Base-by-base conservation (phyloP, 306 rosid species). In the Trichosanthes truncata region DNA sequence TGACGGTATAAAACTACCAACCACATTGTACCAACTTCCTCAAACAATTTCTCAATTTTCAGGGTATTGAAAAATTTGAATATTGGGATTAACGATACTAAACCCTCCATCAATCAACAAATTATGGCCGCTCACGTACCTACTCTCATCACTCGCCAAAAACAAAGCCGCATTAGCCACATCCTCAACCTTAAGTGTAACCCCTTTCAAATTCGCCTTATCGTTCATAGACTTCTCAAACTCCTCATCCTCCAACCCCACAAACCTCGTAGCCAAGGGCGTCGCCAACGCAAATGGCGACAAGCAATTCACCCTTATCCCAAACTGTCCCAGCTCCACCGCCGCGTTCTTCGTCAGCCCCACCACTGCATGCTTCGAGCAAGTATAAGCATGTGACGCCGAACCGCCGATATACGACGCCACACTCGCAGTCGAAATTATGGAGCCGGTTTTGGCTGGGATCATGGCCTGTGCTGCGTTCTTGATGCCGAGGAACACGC, bases 91-190 rank as follows among this genome's bases (percentile, higher is more conserved):
- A 82, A 85, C 87, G 36, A 89, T 86, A 52, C 92, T 82, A 31
- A 88, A 88, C 0, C 88, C 97, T 3, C 97, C 97, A 83, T 94
- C 97, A 0, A 92, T 87, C n/a, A 86, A 84, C 82, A 94, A 82
- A 74, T 92, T 92, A 46, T 92, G 97, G 3, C 96, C 97, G 75
- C 98, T 94, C 20, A 94, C 84, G 25, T 92, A 92, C 83, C 82
- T 87, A 0, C 88, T 89, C 43, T 94, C 95, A 82, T 87, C 94
- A 68, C 91, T 83, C 0, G 92, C 98, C 79, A 94, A 87, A 79
- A 80, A 94, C 20, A 94, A 87, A 21, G 93, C 95, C 0, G 97
- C 96, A 80, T 92, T 92, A 0, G 98, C 98, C 10, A 92, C 90
- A 83, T 94, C 94, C 9, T 90, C 93, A 1, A 83, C 83, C 75